Percentiles rank a stretch among this genome's conserved stretches.
Conservation (phyloP, 2,329 filamentous ascomycete species). For the Lomentospora prolificans region DNA sequence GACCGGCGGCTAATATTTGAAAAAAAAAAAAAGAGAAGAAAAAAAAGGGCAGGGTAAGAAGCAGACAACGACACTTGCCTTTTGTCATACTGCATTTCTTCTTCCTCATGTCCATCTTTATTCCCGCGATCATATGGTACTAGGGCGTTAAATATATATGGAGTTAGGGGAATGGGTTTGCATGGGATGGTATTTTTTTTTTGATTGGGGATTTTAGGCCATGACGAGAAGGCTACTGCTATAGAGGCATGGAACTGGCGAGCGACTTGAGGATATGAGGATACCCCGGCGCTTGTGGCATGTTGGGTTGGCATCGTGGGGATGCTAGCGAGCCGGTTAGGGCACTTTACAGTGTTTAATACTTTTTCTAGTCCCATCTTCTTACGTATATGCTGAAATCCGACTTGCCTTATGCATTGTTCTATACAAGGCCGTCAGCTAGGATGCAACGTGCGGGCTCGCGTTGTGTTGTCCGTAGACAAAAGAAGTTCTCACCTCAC, state of each 20-base stretch:
- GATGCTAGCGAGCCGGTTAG: neutral
- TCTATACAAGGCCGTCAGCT: too few species aligned
- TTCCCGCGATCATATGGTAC: neutral
- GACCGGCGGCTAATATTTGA: neutral
- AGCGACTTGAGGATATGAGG: neutral
- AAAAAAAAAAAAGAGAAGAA: neutral
- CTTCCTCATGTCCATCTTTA: neutral
- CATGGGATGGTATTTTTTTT: constrained; percentile 10
- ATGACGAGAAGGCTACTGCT: constrained; percentile 15
- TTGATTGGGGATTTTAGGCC: constrained; percentile 11
- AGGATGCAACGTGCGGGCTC: too few species aligned
- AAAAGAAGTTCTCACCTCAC: too few species aligned
- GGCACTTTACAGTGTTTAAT: neutral
- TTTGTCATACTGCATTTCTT: too few species aligned
- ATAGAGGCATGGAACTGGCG: constrained; percentile 6
- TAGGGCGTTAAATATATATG: constrained; percentile 2
- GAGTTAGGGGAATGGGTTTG: constrained; percentile 7
- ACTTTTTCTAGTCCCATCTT: too few species aligned
- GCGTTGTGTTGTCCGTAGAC: too few species aligned
- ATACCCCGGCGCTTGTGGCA: neutral
- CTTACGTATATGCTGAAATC: too few species aligned
- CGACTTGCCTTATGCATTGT: too few species aligned
- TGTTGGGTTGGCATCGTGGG: neutral
- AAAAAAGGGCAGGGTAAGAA: neutral
- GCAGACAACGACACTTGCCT: neutral